Base-by-base conservation (phyloP, 257 asterid genomes). In the Verbascum thapsus region DNA sequence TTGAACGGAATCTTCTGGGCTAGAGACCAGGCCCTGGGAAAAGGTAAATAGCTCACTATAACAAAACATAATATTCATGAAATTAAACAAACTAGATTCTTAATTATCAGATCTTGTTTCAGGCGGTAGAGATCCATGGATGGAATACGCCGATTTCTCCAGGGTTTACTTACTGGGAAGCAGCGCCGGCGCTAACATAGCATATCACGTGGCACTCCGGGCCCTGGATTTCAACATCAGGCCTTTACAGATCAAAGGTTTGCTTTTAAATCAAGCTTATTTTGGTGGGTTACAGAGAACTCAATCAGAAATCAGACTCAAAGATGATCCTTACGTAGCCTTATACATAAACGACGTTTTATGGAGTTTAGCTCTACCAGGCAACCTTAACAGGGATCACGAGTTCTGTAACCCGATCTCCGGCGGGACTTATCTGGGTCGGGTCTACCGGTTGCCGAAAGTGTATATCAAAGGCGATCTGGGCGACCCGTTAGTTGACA, bases 151-250 rank as follows among this genome's bases (percentile, higher is more conserved):
- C n/a, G 76, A 74, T 15, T 74, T 68, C 61, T 58, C 75, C 9
- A 58, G 52, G 15, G 67, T 72, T 12, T 68, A 67, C 66, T 35
- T 76, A 4, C 51, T 68, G 18, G 81, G 81, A 9, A 73, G 75
- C 65, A 67, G 77, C 69, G 64, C 81, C 10, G 81, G 81, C 7
- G 81, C 78, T 3, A 76, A 76, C 10, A 58, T 76, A 8, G 78
- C 57, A 13, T 76, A 68, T 63, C 75, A 76, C 23, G 70, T 55
- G 6, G 75, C 75, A 7, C 60, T 53, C 5, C 70, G 81, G 19
- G 75, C 76, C 1, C 40, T 55, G 35, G 62, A 68, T 10, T 55
- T 60, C 56, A 51, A 76, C 26, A 8, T 72, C n/a, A 12, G 47
- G 18, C 80, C 80, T 3, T 10, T 76, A 1, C 17, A 35, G 12